Percentiles rank a stretch among this genome's conserved stretches.
Evolutionary conservation across 1,139 yeast genomes (phyloP).

Genomic region (Debaryomyces robertsiae): DNA sequence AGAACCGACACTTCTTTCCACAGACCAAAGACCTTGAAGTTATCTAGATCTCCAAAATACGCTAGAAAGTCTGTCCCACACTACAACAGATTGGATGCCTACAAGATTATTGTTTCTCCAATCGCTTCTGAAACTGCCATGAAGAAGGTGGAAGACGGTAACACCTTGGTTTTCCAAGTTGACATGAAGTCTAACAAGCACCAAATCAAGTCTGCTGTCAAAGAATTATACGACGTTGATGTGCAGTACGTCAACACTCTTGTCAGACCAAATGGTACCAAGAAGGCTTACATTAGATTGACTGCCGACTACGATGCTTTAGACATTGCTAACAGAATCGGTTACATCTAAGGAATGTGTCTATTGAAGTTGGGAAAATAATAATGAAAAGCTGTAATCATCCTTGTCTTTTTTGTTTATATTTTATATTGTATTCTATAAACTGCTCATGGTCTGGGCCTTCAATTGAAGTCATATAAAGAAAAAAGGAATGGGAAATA

Average conservation of each 20-base stretch:
- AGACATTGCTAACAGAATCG: conserved; percentile 99
- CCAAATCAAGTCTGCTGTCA: conserved; percentile 97
- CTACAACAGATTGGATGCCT: conserved; percentile 94
- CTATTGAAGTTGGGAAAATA: conserved; percentile 10
- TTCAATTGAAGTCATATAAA: conserved; percentile 14
- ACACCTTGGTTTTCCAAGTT: conserved; percentile 98
- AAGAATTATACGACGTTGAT: conserved; percentile 97
- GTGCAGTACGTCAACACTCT: conserved; percentile 93
- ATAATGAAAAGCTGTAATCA: conserved; percentile 14
- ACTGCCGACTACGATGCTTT: conserved; percentile 99
- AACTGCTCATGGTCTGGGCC: conserved; percentile 11
- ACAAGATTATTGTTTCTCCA: conserved; percentile 93
- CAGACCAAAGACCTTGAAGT: conserved; percentile 95
- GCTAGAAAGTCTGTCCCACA: conserved; percentile 96
- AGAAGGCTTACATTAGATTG: conserved; percentile 99
- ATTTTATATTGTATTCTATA: conserved; percentile 15
- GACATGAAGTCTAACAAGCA: conserved; percentile 95
- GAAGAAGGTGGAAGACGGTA: conserved; percentile 99
- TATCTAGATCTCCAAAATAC: conserved; percentile 93
- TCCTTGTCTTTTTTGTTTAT: conserved; percentile 14
- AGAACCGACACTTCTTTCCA: conserved; percentile 96
- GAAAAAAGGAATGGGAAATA: conserved; percentile 14
- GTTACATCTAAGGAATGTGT: conserved; percentile 72
- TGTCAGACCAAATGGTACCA: conserved; percentile 98
- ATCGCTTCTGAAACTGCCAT: conserved; percentile 98